Evolutionary conservation across 805 yeast species (phyloP), one percentile per base, ranked within the genome.

Genomic region (Candida golubevii): DNA sequence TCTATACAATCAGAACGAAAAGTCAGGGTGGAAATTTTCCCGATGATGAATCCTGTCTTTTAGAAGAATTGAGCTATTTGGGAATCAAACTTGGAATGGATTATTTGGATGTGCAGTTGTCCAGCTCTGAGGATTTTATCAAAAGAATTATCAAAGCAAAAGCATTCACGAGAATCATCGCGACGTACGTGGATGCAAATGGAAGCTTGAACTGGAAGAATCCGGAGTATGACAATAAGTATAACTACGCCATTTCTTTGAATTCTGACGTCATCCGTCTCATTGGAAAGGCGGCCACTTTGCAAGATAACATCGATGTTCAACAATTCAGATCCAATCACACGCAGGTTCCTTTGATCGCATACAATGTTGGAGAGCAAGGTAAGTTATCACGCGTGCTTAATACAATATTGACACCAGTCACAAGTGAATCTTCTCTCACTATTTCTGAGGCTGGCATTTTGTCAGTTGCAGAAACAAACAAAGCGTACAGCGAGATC

Each of bases 1-100:
- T 91, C 42, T 87, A 79, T 67, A 88, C 96, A 2, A 69, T 89
- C 3, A 79, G 95, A 61, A 85, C 95, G 0, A 59, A 68, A 51
- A 68, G 81, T 4, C 96, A 89, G 66, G 97, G 97, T 39, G 97
- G 97, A 23, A 61, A 69, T 35, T 86, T 88, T 66, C 85, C 85
- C 1, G 88, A 85, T 57, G 68, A 68, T 8, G 79, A 77, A 11
- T 55, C 58, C 26, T 73, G 62, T 5, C 56, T 65, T 15, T 74
- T 87, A 45, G 74, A 71, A 47, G 60, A 65, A 12, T 74, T 89
- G 46, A 71, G 79, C 41, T 56, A 62, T 32, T 66, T 84, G 45
- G 97, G 89, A 2, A 72, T 85, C 60, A 84, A 80, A 61, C 66
- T 84, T 47, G 96, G 95, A 40, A 80, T 88, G 47, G 91, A 83